A percentile compares a stretch with the other conserved stretches of the same genome.
Conservation (phyloP, 768 basidiomycete species). For the Tremella mesenterica region DNA sequence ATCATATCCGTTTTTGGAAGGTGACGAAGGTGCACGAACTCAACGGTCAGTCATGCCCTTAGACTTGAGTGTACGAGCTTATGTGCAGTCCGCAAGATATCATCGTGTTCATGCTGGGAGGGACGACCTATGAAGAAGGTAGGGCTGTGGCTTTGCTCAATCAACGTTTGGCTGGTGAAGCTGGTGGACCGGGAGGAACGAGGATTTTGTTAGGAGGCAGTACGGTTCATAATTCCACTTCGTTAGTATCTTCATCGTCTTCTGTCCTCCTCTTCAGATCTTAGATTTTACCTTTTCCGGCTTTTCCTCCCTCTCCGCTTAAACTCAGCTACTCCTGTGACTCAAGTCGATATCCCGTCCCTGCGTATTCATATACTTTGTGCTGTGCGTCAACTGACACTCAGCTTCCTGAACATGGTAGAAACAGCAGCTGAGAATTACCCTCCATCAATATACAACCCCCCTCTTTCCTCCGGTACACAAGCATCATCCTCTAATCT, state of each 20-base stretch:
- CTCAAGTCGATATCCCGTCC: no score
- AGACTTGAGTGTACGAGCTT: not conserved
- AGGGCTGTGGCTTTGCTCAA: conserved; percentile 76
- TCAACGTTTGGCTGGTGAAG: conserved; percentile 55
- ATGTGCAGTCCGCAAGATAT: conserved; percentile 78
- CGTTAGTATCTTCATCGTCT: conserved; percentile 58
- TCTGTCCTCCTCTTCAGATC: not conserved
- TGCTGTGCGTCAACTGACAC: no score
- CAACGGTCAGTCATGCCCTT: conserved; percentile 48
- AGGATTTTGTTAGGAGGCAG: conserved; percentile 86
- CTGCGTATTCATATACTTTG: no score
- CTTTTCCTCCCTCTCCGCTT: no score
- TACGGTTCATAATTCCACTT: conserved; percentile 89
- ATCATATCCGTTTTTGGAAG: conserved; percentile 80
- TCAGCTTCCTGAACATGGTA: conserved; percentile 85
- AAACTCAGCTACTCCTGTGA: no score
- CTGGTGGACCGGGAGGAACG: conserved; percentile 51
- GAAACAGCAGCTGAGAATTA: conserved; percentile 52
- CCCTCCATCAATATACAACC: conserved; percentile 43
- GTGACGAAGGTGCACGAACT: conserved; percentile 53
- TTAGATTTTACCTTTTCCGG: conserved; percentile 8
- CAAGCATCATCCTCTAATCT: conserved; percentile 61
- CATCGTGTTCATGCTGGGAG: conserved; percentile 93
- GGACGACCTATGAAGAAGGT: conserved; percentile 92
- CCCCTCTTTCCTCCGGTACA: conserved; percentile 48